phyloP scores from a whole-genome alignment of 352 stramenopile genomes.

The Phytophthora citrophthora region DNA sequence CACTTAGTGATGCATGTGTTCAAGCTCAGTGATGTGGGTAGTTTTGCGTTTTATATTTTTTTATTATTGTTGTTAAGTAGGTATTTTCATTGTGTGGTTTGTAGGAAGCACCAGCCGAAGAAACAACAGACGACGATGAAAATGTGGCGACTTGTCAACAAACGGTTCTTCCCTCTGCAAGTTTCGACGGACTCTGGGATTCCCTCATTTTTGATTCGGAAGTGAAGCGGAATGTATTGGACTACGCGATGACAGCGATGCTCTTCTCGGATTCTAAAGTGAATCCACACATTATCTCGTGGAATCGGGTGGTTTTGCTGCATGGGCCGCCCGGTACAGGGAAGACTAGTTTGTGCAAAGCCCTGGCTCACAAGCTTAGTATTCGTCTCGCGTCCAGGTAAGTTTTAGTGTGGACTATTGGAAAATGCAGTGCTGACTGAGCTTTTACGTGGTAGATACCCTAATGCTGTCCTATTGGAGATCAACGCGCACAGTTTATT shows the following conservation, averaged over 20 bases:
- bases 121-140: slow-evolving; percentile 83
- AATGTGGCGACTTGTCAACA: slow-evolving; percentile 84
- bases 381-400: slow-evolving; percentile 85
- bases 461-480: slow-evolving; percentile 84
- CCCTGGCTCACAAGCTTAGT: slow-evolving; percentile 92
- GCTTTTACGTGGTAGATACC: slow-evolving; percentile 41
- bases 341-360: slow-evolving; percentile 93
- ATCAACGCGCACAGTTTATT: slow-evolving; percentile 95
- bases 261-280: slow-evolving; percentile 90
- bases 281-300: slow-evolving; percentile 89
- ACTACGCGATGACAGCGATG: slow-evolving; percentile 91
- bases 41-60: slow-evolving; percentile 1
- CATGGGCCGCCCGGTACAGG: slow-evolving; percentile 93
- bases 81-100: background rate
- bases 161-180: slow-evolving; percentile 65
- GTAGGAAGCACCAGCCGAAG: slow-evolving; percentile 71
- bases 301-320: slow-evolving; percentile 92
- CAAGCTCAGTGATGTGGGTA: slow-evolving; percentile 67
- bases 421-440: background rate
- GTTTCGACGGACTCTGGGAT: slow-evolving; percentile 81
- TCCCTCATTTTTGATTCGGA: slow-evolving; percentile 84
- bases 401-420: background rate
- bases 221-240: slow-evolving; percentile 84
- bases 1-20: slow-evolving; percentile 74
- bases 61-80: background rate